phyloP scores from a whole-genome alignment of 306 rosid species.

The Datisca glomerata region DNA sequence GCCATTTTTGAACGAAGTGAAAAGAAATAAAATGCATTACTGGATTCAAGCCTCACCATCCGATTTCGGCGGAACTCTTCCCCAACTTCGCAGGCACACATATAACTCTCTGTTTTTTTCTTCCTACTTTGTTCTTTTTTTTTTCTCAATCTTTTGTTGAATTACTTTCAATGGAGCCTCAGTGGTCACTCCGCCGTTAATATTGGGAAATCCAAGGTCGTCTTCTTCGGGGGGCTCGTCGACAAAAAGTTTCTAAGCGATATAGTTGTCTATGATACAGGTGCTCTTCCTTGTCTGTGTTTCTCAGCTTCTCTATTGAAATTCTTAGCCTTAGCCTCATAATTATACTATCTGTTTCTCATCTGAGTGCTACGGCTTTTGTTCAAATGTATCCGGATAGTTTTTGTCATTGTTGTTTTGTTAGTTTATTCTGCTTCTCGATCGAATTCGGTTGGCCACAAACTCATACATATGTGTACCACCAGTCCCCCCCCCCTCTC shows the following conservation, averaged over 20 bases:
- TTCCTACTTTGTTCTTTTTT: not conserved
- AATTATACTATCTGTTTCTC: not conserved
- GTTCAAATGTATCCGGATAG: not conserved
- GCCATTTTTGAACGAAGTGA: too few species aligned
- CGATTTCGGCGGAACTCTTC: slow-evolving; percentile 74
- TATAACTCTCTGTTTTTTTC: not conserved
- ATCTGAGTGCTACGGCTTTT: not conserved
- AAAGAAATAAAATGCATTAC: slow-evolving; percentile 43
- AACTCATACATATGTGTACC: too few species aligned
- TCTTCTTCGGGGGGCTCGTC: slow-evolving; percentile 82
- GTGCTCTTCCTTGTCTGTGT: slow-evolving; percentile 16
- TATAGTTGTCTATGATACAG: slow-evolving; percentile 63
- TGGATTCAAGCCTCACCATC: slow-evolving; percentile 76
- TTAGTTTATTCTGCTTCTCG: not conserved
- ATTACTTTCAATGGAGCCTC: slow-evolving; percentile 17
- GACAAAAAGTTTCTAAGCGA: slow-evolving; percentile 78
- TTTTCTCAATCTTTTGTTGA: not conserved
- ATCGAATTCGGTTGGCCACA: too few species aligned
- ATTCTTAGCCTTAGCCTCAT: not conserved
- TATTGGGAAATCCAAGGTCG: slow-evolving; percentile 80
- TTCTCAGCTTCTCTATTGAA: not conserved
- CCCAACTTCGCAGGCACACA: slow-evolving; percentile 86
- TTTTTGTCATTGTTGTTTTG: not conserved
- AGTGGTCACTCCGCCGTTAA: slow-evolving; percentile 87
- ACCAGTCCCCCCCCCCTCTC: too few species aligned